A percentile compares a stretch with the other conserved stretches of the same genome.
Evolutionary conservation across 148 eudicot genomes (phyloP).

Genomic region (Drosera capensis): DNA sequence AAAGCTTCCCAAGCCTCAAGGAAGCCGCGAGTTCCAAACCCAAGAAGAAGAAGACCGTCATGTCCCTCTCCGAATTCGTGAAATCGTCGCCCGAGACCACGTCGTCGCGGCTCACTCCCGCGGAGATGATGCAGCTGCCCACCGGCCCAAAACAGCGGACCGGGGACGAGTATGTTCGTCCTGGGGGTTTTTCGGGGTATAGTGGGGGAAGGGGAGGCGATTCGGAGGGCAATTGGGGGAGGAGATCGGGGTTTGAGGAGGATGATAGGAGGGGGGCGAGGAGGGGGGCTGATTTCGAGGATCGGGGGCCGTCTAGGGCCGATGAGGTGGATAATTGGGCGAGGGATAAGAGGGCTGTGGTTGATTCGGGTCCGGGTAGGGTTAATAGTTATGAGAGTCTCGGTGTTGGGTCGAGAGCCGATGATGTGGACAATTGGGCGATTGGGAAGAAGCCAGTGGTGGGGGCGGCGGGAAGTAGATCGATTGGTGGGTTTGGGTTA

Average conservation of each 20-base stretch:
- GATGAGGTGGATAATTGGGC: constrained; percentile 87
- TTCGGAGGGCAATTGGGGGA: constrained; percentile 5
- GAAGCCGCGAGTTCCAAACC: constrained; percentile 28
- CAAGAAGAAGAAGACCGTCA: constrained; percentile 51
- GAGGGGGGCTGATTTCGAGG: constrained; percentile 14
- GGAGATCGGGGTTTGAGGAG: constrained; percentile 34
- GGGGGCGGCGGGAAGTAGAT: constrained; percentile 15
- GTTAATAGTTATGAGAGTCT: constrained; percentile 22
- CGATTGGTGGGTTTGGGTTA: constrained; percentile 33
- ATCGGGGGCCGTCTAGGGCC: constrained; percentile 50
- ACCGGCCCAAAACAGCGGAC: constrained; percentile 56
- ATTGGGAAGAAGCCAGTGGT: constrained; percentile 28
- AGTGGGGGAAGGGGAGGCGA: constrained; percentile 16
- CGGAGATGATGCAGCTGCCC: constrained; percentile 57
- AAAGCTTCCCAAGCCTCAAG: constrained; percentile 24
- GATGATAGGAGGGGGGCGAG: constrained; percentile 18
- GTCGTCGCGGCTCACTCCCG: constrained; percentile 20
- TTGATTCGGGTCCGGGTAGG: constrained; percentile 16
- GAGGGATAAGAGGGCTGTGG: constrained; percentile 23
- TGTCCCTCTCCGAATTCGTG: constrained; percentile 41
- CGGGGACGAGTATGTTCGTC: constrained; percentile 27
- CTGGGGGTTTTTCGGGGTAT: constrained; percentile 61
- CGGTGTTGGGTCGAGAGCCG: constrained; percentile 69
- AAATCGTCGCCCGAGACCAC: constrained; percentile 1
- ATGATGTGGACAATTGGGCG: constrained; percentile 74